phyloP scores from a whole-genome alignment of 176 grass and related monocot genomes.

The Carex scoparia region DNA sequence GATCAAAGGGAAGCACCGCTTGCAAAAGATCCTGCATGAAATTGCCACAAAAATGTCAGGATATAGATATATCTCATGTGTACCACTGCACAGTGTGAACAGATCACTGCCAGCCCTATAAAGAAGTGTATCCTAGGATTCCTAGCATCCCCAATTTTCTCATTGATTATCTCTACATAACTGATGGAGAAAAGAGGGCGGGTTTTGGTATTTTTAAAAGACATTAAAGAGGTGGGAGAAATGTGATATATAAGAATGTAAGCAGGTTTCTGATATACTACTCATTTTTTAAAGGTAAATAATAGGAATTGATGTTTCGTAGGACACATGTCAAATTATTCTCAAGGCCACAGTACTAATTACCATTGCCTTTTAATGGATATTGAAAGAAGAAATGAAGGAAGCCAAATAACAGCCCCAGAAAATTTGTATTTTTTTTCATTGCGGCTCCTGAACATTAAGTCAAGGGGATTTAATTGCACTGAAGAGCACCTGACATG shows the following conservation, averaged over 20 bases:
- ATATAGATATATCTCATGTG: background rate
- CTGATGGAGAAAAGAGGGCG: background rate
- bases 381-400: background rate
- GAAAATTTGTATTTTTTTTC: background rate
- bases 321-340: background rate
- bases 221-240: background rate
- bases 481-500: background rate
- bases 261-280: background rate
- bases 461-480: background rate
- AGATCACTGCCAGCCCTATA: background rate
- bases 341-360: background rate
- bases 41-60: constrained; percentile 19
- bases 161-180: background rate
- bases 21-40: constrained; percentile 73
- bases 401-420: background rate
- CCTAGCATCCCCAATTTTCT: background rate
- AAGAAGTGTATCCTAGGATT: background rate
- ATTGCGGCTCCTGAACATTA: background rate
- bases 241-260: background rate
- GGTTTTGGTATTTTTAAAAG: background rate
- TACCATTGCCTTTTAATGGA: background rate
- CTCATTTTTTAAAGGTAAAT: background rate
- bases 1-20: constrained; percentile 94
- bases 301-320: background rate
- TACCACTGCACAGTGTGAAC: constrained; percentile 15